Base-by-base conservation (phyloP, 495 filamentous ascomycete genomes). In the Chlorociboria aeruginascens region DNA sequence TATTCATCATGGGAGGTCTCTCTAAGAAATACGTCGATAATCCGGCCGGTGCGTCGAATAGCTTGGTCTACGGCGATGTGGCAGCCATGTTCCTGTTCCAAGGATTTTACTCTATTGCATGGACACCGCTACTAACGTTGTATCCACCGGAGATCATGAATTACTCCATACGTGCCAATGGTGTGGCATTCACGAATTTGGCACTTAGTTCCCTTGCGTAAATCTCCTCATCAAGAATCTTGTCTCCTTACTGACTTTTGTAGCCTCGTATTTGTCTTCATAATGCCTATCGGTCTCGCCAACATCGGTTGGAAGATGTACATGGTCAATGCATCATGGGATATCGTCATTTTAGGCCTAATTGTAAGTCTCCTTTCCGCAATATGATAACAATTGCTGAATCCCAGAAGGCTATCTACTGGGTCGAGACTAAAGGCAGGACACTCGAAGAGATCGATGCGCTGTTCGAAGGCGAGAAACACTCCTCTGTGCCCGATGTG, bases 101-200 rank as follows among this genome's bases (percentile, higher is more conserved):
- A 49, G 66, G 76, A 38, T 70, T 76, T 56, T 81, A 77, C 56
- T 74, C 70, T 7, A 70, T 79, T 49, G 76, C 70, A 10, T 79
- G 74, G 63, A 81, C 76, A 12, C 77, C 77, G 9, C 66, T 82
- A 25, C 67, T 78, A 17, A 72, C 69, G 47, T 69, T 78, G 17
- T 79, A 81, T 46, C 77, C 78, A 25, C 67, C 68, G 39, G 69
- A 79, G 40, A 68, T 71, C 25, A 63, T 73, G 25, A 69, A 72
- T 54, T 73, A 68, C 10, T 70, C 68, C 6, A 69, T 63, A 28
- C 64, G 71, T 39, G 70, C 70, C 48, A 75, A 72, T 58, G 71
- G 71, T 43, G 58, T 73, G 20, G 70, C 71, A 11, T 55, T 61
- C n/a, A 68, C 66, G 6, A 60, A 56, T 69, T 38, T 67, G 66